Evolutionary conservation across 2,329 filamentous ascomycete genomes (phyloP), one percentile per base, ranked within the genome.

Genomic region (Hypoxylon sp.): DNA sequence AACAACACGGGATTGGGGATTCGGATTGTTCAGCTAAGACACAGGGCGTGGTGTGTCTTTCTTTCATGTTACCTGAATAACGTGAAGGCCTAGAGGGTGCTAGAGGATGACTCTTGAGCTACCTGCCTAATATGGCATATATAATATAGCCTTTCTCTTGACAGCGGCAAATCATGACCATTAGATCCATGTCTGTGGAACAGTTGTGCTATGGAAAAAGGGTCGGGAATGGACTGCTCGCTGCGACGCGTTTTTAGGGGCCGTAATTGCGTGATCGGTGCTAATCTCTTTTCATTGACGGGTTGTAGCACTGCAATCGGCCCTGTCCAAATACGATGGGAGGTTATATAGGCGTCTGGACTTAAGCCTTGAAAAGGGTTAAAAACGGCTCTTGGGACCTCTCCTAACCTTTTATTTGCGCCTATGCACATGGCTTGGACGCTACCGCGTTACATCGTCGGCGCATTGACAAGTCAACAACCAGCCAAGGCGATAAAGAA

Each of bases 231-330:
- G 40, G 6, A 37, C 43, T 38, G 43, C 23, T 34, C 7, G 13
- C 13, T 13, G 9, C 32, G 34, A 45, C 26, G 48, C 55, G 55
- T 48, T 47, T 56, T 51, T 35, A 37, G 53, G 20, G 9, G 45
- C 27, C 17, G 15, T n/a, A 21, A 59, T 59, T 56, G 55, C 55
- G 55, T 59, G 55, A 40, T 59, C 45, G 30, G 27, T 56, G 17
- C 55, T 44, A 52, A 43, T 43, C 35, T 31, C 16, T 34, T 51
- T 55, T 36, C 27, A 45, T 26, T 37, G 25, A 38, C 30, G 21
- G 41, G 30, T 30, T 41, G 43, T 36, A 53, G 21, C 29, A 31
- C 12, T 23, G 12, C 25, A 31, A 38, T 46, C 26, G 26, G 34
- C 26, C 43, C 43, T 31, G 26, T 13, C 6, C 16, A 8, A 47